These are phyloP conservation scores for Colletotrichum graminicola DNA, from an alignment of 2,329 filamentous ascomycete genomes.

Conservation along the genomic window DNA sequence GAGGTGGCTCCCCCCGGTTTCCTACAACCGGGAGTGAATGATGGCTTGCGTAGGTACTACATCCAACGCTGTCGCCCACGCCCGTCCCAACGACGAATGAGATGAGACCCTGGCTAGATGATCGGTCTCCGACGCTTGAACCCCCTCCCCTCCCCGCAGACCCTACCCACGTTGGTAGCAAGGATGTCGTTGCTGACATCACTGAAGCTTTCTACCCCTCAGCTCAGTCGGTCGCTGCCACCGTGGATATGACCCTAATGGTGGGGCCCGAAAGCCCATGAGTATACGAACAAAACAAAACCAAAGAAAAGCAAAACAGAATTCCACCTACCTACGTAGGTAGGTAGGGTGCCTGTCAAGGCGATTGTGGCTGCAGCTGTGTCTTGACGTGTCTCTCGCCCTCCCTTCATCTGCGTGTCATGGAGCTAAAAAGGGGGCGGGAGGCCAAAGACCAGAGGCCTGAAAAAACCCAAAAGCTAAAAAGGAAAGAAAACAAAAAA, in stretches of 20 bases:
- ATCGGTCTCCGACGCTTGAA: conserved; percentile 3
- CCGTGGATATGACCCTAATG: neutral
- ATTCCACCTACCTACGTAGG: conserved; percentile 6
- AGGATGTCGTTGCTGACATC: conserved; percentile 25
- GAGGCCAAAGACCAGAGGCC: neutral
- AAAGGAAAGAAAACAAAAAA: too few species aligned
- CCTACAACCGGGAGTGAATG: neutral
- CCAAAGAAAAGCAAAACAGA: neutral
- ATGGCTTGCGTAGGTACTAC: neutral
- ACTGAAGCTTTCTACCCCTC: conserved; percentile 12
- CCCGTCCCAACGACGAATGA: conserved; percentile 23
- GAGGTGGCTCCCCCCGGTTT: neutral
- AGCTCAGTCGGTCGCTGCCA: conserved; percentile 16
- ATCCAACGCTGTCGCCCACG: neutral
- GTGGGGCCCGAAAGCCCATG: conserved; percentile 10
- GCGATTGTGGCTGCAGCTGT: conserved; percentile 3
- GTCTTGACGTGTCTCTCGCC: neutral
- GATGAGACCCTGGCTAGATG: conserved; percentile 22
- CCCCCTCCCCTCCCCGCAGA: neutral
- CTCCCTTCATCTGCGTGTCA: neutral
- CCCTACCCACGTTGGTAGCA: conserved; percentile 17
- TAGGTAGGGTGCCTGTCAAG: neutral
- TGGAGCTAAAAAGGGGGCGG: neutral
- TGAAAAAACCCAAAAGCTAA: neutral
- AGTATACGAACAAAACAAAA: neutral